phyloP scores from a whole-genome alignment of 306 rosid species.

The Cotoneaster glaucophyllus region DNA sequence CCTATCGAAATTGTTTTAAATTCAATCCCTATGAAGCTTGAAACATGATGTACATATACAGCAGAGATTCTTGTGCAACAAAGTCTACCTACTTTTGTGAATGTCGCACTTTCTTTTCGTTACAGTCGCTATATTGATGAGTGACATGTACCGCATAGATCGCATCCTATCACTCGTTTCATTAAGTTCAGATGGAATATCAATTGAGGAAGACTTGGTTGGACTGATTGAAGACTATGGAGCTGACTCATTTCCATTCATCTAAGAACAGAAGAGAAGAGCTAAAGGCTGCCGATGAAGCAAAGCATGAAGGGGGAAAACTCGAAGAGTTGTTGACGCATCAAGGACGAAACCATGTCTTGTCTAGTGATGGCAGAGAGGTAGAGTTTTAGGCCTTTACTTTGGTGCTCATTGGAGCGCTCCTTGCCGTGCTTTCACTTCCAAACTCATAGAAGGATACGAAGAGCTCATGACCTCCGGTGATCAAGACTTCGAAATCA shows the following conservation, averaged over 20 bases:
- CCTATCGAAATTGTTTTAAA: not conserved
- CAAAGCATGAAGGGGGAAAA: conserved; percentile 54
- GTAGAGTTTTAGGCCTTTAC: conserved; percentile 61
- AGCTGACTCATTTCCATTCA: conserved; percentile 83
- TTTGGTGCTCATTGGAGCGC: conserved; percentile 89
- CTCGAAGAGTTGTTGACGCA: conserved; percentile 58
- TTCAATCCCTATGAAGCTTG: not conserved
- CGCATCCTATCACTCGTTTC: conserved; percentile 75
- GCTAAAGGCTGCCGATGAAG: conserved; percentile 53
- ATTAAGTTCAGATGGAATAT: conserved; percentile 32
- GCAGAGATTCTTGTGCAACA: not conserved
- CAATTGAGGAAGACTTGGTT: conserved; percentile 52
- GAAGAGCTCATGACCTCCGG: conserved; percentile 32
- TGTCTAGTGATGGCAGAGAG: conserved; percentile 55
- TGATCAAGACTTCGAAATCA: conserved; percentile 46
- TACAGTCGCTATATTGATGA: conserved; percentile 2
- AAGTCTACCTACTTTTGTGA: conserved; percentile 17
- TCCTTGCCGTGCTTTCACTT: conserved; percentile 64
- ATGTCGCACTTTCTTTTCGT: conserved; percentile 1
- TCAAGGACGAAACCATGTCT: conserved; percentile 45
- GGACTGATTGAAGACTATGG: conserved; percentile 84
- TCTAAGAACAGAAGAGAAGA: conserved; percentile 55
- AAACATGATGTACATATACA: not conserved
- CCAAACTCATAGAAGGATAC: conserved; percentile 62
- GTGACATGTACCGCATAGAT: conserved; percentile 41